Evolutionary conservation across 306 rosid species (phyloP).

Genomic region (Phaseolus lunatus): DNA sequence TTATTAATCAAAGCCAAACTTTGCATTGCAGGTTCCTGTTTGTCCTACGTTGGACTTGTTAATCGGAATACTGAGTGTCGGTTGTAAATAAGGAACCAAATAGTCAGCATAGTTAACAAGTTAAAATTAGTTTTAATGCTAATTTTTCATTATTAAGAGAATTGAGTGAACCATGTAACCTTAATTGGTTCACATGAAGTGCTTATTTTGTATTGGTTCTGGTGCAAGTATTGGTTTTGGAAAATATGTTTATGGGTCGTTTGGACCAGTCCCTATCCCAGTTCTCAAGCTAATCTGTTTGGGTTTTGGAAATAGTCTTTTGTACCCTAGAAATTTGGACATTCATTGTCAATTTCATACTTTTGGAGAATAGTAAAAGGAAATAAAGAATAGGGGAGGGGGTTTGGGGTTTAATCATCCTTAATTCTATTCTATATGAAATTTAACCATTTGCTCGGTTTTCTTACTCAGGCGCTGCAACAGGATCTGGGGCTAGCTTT

Average conservation of each 20-base stretch:
- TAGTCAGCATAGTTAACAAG: not conserved
- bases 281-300: slow-evolving; percentile 8
- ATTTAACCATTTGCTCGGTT: slow-evolving; percentile 17
- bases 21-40: not conserved
- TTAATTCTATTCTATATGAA: slow-evolving; percentile 26
- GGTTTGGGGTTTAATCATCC: slow-evolving; percentile 15
- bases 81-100: slow-evolving; percentile 2
- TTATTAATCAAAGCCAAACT: no score
- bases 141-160: not conserved
- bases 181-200: not conserved
- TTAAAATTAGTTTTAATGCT: not conserved
- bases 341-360: not conserved
- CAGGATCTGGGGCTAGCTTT: slow-evolving; percentile 91
- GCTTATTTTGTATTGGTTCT: not conserved
- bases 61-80: not conserved
- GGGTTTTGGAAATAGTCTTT: no score
- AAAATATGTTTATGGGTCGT: slow-evolving; percentile 15
- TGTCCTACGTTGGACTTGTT: not conserved
- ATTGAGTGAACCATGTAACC: not conserved
- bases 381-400: not conserved
- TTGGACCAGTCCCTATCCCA: not conserved
- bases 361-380: slow-evolving; percentile 6
- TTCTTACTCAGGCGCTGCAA: slow-evolving; percentile 65
- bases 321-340: not conserved
- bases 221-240: slow-evolving; percentile 11